Conservation (phyloP, 2,329 filamentous ascomycete genomes). For the Claviceps maximensis region DNA sequence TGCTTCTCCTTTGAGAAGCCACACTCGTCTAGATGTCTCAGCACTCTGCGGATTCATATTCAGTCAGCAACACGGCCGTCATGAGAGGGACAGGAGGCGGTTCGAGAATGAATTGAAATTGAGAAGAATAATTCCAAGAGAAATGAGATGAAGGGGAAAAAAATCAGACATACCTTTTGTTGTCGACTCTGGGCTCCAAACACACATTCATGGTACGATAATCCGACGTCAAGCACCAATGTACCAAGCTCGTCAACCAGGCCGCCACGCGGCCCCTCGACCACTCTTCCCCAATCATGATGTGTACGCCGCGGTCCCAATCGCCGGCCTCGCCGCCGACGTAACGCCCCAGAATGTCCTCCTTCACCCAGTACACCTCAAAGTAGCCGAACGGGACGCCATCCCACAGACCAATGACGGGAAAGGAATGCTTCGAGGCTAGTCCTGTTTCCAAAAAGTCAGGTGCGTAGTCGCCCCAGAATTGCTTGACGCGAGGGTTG, state of each 20-base stretch:
- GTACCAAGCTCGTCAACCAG: slow-evolving; percentile 79
- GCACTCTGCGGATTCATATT: slow-evolving; percentile 9
- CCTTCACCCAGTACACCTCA: slow-evolving; percentile 96
- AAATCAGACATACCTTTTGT: slow-evolving; percentile 54
- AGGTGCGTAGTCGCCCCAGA: slow-evolving; percentile 62
- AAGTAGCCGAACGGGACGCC: slow-evolving; percentile 94
- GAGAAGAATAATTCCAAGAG: too few relatives aligned
- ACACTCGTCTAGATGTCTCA: slow-evolving; percentile 51
- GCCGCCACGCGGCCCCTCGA: slow-evolving; percentile 68
- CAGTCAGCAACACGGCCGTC: not conserved
- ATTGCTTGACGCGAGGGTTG: slow-evolving; percentile 66
- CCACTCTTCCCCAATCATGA: slow-evolving; percentile 84
- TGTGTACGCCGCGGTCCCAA: slow-evolving; percentile 80
- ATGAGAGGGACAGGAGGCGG: not conserved
- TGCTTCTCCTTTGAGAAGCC: slow-evolving; percentile 84
- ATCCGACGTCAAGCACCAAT: slow-evolving; percentile 70
- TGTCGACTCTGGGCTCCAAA: slow-evolving; percentile 85
- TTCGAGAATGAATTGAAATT: not conserved
- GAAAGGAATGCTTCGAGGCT: slow-evolving; percentile 63
- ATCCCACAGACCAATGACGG: slow-evolving; percentile 86
- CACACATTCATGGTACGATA: slow-evolving; percentile 69
- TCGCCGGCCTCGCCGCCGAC: slow-evolving; percentile 55
- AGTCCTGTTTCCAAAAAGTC: slow-evolving; percentile 56
- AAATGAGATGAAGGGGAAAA: not conserved
- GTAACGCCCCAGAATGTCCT: slow-evolving; percentile 64